A percentile compares a stretch with the other conserved stretches of the same genome.
Conservation (phyloP, 108 stramenopile species). For the Nitzschia inconspicua region DNA sequence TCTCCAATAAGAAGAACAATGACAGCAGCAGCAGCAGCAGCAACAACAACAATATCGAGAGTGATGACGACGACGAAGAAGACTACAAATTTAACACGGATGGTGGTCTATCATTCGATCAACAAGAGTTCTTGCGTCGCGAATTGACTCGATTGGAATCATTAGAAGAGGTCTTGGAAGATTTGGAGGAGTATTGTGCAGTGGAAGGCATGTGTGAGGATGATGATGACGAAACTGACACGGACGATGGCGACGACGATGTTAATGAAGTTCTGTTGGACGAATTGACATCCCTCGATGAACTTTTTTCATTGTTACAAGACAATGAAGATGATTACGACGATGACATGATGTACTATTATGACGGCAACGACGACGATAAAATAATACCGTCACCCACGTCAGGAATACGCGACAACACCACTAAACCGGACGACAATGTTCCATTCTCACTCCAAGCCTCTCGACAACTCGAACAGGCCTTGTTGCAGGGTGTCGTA, state of each 20-base stretch:
- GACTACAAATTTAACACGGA: too few species aligned
- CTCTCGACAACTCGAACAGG: slow-evolving; percentile 31
- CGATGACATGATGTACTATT: not conserved
- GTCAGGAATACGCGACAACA: not conserved
- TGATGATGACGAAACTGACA: slow-evolving; percentile 3
- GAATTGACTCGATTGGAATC: slow-evolving; percentile 31
- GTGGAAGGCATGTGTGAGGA: slow-evolving; percentile 21
- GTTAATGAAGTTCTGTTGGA: slow-evolving; percentile 10
- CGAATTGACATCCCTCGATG: slow-evolving; percentile 5
- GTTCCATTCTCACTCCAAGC: not conserved
- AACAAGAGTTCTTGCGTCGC: slow-evolving; percentile 4
- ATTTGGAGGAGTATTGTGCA: slow-evolving; percentile 22
- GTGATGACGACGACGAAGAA: slow-evolving; percentile 12
- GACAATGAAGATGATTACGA: slow-evolving; percentile 17
- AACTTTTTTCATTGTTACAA: slow-evolving; percentile 11
- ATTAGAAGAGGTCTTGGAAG: slow-evolving; percentile 34
- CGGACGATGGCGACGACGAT: slow-evolving; percentile 25
- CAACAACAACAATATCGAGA: not conserved
- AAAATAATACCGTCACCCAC: not conserved
- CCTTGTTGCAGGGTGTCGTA: slow-evolving; percentile 54
- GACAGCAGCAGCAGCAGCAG: not conserved
- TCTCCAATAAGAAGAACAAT: not conserved
- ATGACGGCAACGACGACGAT: not conserved
- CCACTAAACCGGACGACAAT: not conserved
- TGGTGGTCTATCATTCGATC: too few species aligned